Evolutionary conservation across 306 rosid genomes (phyloP), one percentile per base, ranked within the genome.

Genomic region (Leucaena leucocephala): DNA sequence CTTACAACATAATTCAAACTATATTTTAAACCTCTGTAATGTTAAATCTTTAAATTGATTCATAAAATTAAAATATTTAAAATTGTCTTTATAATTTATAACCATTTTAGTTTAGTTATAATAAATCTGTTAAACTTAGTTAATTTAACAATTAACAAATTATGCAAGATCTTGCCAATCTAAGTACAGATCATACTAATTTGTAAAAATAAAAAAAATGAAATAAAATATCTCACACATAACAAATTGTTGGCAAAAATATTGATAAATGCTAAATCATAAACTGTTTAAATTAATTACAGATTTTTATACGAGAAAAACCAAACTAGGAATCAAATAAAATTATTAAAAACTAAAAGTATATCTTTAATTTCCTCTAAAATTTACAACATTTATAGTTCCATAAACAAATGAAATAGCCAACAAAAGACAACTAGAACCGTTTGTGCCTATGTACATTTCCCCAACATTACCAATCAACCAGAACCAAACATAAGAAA

Each of bases 371-470:
- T 27, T 58, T 22, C 36, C 36, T 21, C 64, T 8, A 58, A 49
- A 55, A 84, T 39, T 76, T 77, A 68, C 76, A 78, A 50, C 40
- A 62, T 34, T 17, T 54, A 54, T 17, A 46, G 64, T 75, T 78
- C 61, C 78, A 57, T 12, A 40, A 71, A 69, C 33, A 55, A 83
- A 64, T 70, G 22, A 44, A 15, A 4, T 68, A 70, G 40, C 35
- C 68, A 74, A 45, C 68, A 75, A 71, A 69, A 64, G 59, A 75
- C 2, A 40, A 75, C 48, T 34, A 11, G 15, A 65, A 82, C 74
- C 64, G 61, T 38, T 38, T 16, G 74, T 55, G 27, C 50, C 75
- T 80, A 80, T 80, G 76, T 83, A 86, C 89, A 86, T 68, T 77
- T 72, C 83, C 49, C 11, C 36, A 83, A 62, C 65, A 76, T 67